These are phyloP conservation scores for Mrakia hoshinonis DNA, from an alignment of 768 basidiomycete genomes.

Conservation along the genomic window DNA sequence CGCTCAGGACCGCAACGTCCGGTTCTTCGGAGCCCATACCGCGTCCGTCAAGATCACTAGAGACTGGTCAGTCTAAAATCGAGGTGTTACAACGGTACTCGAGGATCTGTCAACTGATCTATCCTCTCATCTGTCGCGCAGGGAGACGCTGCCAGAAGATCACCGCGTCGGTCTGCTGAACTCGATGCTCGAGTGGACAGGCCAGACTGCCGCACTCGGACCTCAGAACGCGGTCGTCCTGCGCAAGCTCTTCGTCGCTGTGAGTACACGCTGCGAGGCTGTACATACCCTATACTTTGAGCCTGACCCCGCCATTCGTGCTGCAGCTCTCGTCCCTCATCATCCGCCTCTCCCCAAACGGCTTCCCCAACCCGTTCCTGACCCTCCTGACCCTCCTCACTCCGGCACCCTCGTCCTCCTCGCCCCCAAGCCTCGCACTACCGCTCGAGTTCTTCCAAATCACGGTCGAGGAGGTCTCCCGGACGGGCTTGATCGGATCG, in stretches of 20 bases:
- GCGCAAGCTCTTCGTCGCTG: constrained; percentile 78
- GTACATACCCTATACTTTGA: not conserved
- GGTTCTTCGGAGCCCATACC: constrained; percentile 92
- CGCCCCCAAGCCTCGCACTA: not conserved
- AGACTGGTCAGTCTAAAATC: constrained; percentile 58
- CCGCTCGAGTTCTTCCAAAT: constrained; percentile 22
- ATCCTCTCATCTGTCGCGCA: constrained; percentile 35
- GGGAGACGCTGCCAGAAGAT: constrained; percentile 66
- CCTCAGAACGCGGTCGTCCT: constrained; percentile 56
- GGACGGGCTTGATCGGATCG: constrained; percentile 33
- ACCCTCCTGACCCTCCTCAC: constrained; percentile 54
- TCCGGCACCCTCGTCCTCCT: constrained; percentile 50
- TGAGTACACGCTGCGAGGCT: constrained; percentile 43
- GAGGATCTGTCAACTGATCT: not conserved
- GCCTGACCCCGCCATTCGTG: no score
- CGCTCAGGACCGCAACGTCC: constrained; percentile 61
- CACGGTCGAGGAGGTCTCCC: constrained; percentile 51
- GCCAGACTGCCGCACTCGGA: constrained; percentile 46
- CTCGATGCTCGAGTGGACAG: constrained; percentile 61
- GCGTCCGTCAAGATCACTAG: constrained; percentile 86
- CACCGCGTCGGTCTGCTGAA: constrained; percentile 55
- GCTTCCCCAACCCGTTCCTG: constrained; percentile 64
- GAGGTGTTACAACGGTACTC: not conserved
- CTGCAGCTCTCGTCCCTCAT: constrained; percentile 19
- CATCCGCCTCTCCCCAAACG: constrained; percentile 51